Conservation (phyloP, 1,139 yeast species). For the Kazachstania sp. region DNA sequence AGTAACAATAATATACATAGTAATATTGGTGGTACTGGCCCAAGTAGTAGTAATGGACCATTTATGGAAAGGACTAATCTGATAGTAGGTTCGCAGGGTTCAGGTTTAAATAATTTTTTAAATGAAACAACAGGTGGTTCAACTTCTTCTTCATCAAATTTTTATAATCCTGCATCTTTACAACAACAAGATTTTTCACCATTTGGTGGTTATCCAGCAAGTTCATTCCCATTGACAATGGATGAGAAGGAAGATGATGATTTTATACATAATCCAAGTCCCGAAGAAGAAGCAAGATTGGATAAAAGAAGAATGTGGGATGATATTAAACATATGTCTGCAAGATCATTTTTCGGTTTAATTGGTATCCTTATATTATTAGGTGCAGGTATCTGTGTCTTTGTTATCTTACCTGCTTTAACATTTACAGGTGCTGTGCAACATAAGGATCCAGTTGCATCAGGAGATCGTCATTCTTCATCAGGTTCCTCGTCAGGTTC, state of each 20-base stretch:
- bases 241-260: conserved; percentile 92
- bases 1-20: neutral
- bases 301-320: conserved; percentile 54
- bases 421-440: conserved; percentile 57
- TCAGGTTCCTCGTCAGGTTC: neutral
- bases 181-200: conserved; percentile 54
- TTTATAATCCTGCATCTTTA: conserved; percentile 20
- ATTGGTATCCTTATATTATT: conserved; percentile 49
- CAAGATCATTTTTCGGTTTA: conserved; percentile 49
- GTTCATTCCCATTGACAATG: conserved; percentile 73
- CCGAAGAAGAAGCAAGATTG: conserved; percentile 72
- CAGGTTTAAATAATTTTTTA: neutral
- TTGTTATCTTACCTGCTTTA: conserved; percentile 63
- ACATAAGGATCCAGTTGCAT: conserved; percentile 27
- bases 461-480: neutral
- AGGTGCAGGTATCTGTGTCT: conserved; percentile 54
- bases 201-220: conserved; percentile 90
- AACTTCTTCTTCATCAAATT: conserved; percentile 4
- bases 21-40: neutral
- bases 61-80: neutral
- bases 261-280: conserved; percentile 87
- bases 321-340: conserved; percentile 55
- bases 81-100: neutral
- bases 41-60: neutral
- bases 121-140: neutral